These are phyloP conservation scores for Ophiostoma triangulosporum DNA, from an alignment of 2,329 filamentous ascomycete species.

Conservation along the genomic window DNA sequence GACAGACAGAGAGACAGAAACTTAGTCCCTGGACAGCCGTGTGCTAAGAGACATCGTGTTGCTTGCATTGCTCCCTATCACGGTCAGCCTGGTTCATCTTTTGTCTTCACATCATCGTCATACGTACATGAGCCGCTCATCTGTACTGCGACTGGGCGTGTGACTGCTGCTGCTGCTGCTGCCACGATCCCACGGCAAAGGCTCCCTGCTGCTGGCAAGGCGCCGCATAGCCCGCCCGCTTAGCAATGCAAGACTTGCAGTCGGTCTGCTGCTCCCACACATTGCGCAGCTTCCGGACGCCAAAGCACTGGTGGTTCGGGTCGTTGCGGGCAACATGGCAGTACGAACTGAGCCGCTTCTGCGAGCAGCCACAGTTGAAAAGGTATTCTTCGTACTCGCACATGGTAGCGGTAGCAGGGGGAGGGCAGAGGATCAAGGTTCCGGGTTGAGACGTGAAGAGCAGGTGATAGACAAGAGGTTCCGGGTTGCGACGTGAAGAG, in stretches of 20 bases:
- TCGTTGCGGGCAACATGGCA: slow-evolving; percentile 68
- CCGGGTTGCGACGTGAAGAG: too few relatives aligned
- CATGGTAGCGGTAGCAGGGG: slow-evolving; percentile 30
- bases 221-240: background rate
- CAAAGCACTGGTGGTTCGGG: slow-evolving; percentile 52
- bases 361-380: slow-evolving; percentile 51
- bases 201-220: background rate
- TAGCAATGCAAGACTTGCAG: slow-evolving; percentile 26
- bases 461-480: background rate
- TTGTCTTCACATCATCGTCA: too few relatives aligned
- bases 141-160: background rate
- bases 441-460: background rate
- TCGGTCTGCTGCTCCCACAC: slow-evolving; percentile 42
- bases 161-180: background rate
- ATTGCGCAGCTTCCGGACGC: slow-evolving; percentile 50
- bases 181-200: background rate
- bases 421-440: background rate
- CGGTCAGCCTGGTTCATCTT: too few relatives aligned
- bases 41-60: too few relatives aligned
- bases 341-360: slow-evolving; percentile 47
- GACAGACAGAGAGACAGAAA: too few relatives aligned
- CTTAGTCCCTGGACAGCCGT: too few relatives aligned
- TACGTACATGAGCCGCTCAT: background rate
- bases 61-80: too few relatives aligned
- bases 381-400: slow-evolving; percentile 58